phyloP scores from a whole-genome alignment of 805 yeast species.

The Maudiozyma bulderi region DNA sequence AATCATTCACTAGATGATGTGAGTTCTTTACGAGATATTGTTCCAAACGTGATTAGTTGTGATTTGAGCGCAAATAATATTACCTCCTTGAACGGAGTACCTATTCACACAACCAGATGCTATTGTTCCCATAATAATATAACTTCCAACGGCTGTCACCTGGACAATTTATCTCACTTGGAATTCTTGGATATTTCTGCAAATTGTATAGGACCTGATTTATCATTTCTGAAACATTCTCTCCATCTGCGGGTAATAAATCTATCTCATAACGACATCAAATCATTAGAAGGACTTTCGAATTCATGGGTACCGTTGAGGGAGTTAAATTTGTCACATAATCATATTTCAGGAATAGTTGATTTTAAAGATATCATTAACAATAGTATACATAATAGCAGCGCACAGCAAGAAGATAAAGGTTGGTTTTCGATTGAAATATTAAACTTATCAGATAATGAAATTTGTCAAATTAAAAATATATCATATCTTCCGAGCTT shows the following conservation, averaged over 20 bases:
- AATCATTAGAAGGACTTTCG: constrained; percentile 11
- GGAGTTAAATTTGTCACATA: constrained; percentile 14
- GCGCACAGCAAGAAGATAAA: neutral
- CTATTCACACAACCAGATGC: constrained; percentile 8
- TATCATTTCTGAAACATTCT: constrained; percentile 9
- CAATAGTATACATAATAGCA: neutral
- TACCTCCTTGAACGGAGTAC: constrained; percentile 18
- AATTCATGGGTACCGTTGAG: constrained; percentile 2
- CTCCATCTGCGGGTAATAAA: constrained; percentile 14
- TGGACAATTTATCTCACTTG: constrained; percentile 3
- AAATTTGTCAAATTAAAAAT: constrained; percentile 16
- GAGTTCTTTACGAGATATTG: constrained; percentile 14
- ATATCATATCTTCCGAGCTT: constrained; percentile 12
- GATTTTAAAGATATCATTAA: constrained; percentile 16
- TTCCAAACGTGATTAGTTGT: constrained; percentile 14
- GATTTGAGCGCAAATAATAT: constrained; percentile 16
- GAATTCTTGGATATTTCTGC: constrained; percentile 9
- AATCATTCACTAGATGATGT: constrained; percentile 10
- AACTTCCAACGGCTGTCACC: constrained; percentile 1
- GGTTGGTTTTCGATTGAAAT: constrained; percentile 17
- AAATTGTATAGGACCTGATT: constrained; percentile 11
- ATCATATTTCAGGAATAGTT: constrained; percentile 16
- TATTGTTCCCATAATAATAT: constrained; percentile 2
- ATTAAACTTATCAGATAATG: constrained; percentile 17
- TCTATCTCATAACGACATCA: constrained; percentile 16